These are phyloP conservation scores for Ophiostoma sp. DNA, from an alignment of 2,329 filamentous ascomycete genomes.

Conservation along the genomic window DNA sequence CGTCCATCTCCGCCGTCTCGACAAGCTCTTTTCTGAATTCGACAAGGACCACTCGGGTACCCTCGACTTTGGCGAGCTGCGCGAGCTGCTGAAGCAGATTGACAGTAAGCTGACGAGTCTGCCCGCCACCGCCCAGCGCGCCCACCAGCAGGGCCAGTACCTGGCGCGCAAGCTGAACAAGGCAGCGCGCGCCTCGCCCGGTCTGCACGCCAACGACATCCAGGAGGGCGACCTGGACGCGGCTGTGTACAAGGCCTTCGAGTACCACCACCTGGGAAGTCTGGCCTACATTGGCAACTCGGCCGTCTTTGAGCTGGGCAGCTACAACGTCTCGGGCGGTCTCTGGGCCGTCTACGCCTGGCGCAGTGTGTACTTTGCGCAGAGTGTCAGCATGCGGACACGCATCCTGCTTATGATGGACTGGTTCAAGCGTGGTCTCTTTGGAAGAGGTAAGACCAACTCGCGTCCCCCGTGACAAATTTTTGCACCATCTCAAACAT, in stretches of 20 bases:
- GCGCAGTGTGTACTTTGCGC: constrained; percentile 94
- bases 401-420: constrained; percentile 92
- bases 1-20: constrained; percentile 81
- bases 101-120: constrained; percentile 92
- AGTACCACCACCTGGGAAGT: constrained; percentile 88
- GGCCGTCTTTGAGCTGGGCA: constrained; percentile 87
- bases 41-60: constrained; percentile 92
- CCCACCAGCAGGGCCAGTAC: constrained; percentile 93
- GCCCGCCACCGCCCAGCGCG: constrained; percentile 92
- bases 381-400: constrained; percentile 92
- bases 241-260: constrained; percentile 89
- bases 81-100: constrained; percentile 85
- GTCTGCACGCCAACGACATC: constrained; percentile 75
- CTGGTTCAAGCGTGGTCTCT: constrained; percentile 94
- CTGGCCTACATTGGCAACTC: constrained; percentile 96
- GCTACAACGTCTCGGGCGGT: constrained; percentile 76
- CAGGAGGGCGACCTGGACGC: constrained; percentile 88
- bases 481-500: not conserved
- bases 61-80: constrained; percentile 88
- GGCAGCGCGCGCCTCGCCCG: constrained; percentile 74
- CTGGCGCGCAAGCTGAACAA: constrained; percentile 93
- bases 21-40: constrained; percentile 87
- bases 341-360: constrained; percentile 93
- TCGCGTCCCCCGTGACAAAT: not conserved
- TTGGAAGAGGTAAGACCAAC: constrained; percentile 78